A percentile compares a stretch with the other conserved stretches of the same genome.
These are phyloP conservation scores for Rubroshorea leprosula DNA, from an alignment of 345 rosid genomes.

Conservation along the genomic window DNA sequence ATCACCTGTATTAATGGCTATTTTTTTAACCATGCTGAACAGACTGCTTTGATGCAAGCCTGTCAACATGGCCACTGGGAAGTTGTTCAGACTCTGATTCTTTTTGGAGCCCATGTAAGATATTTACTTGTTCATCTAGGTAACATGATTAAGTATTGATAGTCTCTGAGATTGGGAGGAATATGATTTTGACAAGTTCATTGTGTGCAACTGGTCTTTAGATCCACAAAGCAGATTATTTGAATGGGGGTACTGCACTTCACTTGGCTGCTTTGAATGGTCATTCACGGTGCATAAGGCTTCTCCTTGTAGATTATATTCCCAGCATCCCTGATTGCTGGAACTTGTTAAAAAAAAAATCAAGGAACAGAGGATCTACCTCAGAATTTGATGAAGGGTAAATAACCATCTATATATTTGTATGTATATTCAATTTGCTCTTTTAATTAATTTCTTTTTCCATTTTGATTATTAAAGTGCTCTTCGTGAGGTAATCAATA, in stretches of 20 bases:
- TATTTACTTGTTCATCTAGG: conserved; percentile 2
- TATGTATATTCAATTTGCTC: neutral
- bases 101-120: conserved; percentile 86
- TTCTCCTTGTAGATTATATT: conserved; percentile 79
- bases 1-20: neutral
- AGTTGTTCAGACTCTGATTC: conserved; percentile 80
- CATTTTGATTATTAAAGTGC: conserved; percentile 35
- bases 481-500: conserved; percentile 60
- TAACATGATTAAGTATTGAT: neutral
- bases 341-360: conserved; percentile 39
- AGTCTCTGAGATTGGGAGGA: conserved; percentile 1
- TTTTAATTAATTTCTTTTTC: conserved; percentile 8
- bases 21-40: conserved; percentile 16
- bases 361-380: conserved; percentile 24
- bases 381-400: conserved; percentile 59
- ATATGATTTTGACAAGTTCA: conserved; percentile 17
- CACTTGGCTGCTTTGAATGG: conserved; percentile 95
- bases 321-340: conserved; percentile 63
- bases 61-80: conserved; percentile 99
- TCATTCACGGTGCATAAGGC: conserved; percentile 76
- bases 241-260: conserved; percentile 94
- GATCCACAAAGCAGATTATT: conserved; percentile 89
- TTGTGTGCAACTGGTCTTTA: conserved; percentile 22
- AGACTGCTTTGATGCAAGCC: conserved; percentile 99
- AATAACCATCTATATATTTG: conserved; percentile 5